Percentiles rank a stretch among this genome's conserved stretches.
phyloP scores from a whole-genome alignment of 192 early-diverging fungal genomes.

The Radiomyces spectabilis region DNA sequence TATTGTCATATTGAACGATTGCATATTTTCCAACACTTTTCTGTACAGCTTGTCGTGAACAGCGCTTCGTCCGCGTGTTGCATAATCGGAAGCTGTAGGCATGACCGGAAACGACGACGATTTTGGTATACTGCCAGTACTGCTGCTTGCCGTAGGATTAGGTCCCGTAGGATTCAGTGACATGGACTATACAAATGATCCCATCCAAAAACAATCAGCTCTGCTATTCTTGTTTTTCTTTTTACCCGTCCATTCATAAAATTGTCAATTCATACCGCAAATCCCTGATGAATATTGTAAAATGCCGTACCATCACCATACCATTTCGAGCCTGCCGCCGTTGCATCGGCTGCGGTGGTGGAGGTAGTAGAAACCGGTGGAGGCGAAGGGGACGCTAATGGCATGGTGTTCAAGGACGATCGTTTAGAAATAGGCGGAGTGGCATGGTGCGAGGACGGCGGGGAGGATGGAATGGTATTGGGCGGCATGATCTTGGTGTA shows the following conservation, averaged over 20 bases:
- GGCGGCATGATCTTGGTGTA: constrained; percentile 44
- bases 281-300: too few relatives aligned
- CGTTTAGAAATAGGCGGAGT: constrained; percentile 25
- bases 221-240: background rate
- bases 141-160: background rate
- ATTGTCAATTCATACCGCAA: too few relatives aligned
- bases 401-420: constrained; percentile 15
- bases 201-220: too few relatives aligned
- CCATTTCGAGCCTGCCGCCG: too few relatives aligned
- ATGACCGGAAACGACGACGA: constrained; percentile 23
- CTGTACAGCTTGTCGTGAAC: constrained; percentile 56
- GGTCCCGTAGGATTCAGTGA: background rate
- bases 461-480: constrained; percentile 25
- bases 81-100: constrained; percentile 7
- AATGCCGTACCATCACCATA: too few relatives aligned
- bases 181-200: constrained; percentile 3
- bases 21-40: constrained; percentile 45
- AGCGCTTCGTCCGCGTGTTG: constrained; percentile 6
- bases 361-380: constrained; percentile 4
- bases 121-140: background rate
- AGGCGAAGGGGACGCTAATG: background rate
- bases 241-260: background rate
- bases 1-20: constrained; percentile 50
- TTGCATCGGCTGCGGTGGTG: constrained; percentile 9
- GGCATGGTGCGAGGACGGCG: too few relatives aligned